Base-by-base conservation (phyloP, 2,329 filamentous ascomycete genomes). In the Hypoxylon sp. region DNA sequence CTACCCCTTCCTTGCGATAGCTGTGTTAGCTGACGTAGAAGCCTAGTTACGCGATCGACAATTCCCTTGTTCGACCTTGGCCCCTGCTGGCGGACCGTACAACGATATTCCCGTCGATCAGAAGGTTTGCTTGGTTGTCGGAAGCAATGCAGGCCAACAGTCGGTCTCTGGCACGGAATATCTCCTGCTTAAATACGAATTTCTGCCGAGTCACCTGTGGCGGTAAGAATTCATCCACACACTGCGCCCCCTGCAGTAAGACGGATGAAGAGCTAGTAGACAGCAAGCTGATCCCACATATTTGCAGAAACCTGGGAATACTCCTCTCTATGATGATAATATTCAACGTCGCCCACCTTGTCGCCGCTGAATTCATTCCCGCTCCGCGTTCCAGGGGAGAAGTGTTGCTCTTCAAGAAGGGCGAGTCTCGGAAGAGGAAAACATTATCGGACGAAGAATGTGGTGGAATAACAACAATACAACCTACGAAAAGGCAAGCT, bases 351-450 rank as follows among this genome's bases (percentile, higher is more conserved):
- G 31, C 58, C 78, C 48, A 82, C 81, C 27, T 91, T 92, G 80
- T 88, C 13, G 83, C 85, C 0, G 88, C 89, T 5, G 90, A 93
- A 77, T 85, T 86, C 35, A 88, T 90, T n/a, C 87, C 89, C 0
- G 85, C 85, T 73, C 84, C 85, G 77, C 90, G 90, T 77, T 92
- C 90, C 53, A 93, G 92, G 84, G 91, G 91, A 63, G 91, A 93
- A 75, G 89, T 93, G 4, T 82, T 93, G 3, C 84, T 93, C 22
- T 93, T 93, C 82, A 30, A 20, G 20, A 20, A 20, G 20, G 20
- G 20, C 20, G 20, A 20, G 20, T 20, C 20, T 20, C 20, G 20
- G 20, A 20, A 20, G 20, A 20, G 20, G 20, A 20, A 20, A 20
- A 20, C 20, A 20, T 20, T 20, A 1, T 20, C 20, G 20, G 20